These are phyloP conservation scores for Phyllachora maydis DNA, from an alignment of 2,329 filamentous ascomycete genomes.

Conservation along the genomic window DNA sequence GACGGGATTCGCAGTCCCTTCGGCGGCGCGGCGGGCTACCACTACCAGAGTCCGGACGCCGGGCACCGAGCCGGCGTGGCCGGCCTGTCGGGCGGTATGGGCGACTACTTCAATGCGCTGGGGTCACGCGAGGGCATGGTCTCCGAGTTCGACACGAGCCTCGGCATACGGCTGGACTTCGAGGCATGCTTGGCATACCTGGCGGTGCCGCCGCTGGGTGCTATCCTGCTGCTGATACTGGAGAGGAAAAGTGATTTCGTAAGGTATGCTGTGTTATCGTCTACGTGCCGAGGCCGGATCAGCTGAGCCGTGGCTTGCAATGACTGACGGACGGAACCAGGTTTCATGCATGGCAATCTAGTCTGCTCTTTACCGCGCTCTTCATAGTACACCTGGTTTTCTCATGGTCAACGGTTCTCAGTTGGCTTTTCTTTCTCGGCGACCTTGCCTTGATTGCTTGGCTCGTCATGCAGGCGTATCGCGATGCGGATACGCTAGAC, in stretches of 20 bases:
- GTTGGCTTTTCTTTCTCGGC: conserved; percentile 60
- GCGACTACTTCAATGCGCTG: conserved; percentile 17
- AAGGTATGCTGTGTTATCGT: no score
- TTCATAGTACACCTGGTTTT: conserved; percentile 71
- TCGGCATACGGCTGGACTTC: conserved; percentile 71
- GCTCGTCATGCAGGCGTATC: conserved; percentile 61
- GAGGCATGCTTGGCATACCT: conserved; percentile 85
- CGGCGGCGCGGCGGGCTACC: conserved; percentile 6
- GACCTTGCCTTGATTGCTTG: conserved; percentile 62
- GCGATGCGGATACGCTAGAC: conserved; percentile 51
- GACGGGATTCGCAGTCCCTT: conserved; percentile 12
- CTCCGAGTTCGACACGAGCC: conserved; percentile 76
- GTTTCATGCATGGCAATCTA: conserved; percentile 93
- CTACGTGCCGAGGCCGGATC: no score
- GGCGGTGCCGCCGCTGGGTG: conserved; percentile 64
- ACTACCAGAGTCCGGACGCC: conserved; percentile 9
- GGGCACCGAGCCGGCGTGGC: conserved; percentile 4
- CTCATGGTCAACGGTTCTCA: conserved; percentile 65
- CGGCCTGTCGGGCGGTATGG: conserved; percentile 10
- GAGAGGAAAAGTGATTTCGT: conserved; percentile 97
- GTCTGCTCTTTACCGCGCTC: conserved; percentile 55
- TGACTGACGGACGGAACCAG: no score
- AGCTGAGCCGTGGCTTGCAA: no score
- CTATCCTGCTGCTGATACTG: conserved; percentile 62
- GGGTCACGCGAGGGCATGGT: conserved; percentile 30